Evolutionary conservation across 2,329 filamentous ascomycete genomes (phyloP).

Genomic region (Tricladium varicosporioides): DNA sequence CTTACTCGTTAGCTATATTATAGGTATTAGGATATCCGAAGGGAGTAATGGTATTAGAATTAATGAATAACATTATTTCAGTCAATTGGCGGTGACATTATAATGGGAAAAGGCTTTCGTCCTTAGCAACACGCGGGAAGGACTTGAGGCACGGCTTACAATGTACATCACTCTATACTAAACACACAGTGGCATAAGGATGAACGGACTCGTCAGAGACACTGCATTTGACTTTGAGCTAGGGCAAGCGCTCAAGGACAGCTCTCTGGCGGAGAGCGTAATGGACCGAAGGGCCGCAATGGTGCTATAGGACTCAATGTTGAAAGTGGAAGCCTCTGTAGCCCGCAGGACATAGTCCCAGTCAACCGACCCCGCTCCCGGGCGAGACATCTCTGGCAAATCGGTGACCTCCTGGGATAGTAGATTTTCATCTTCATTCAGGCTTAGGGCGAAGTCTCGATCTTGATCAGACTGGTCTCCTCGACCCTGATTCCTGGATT

Average conservation of each 20-base stretch:
- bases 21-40: no score
- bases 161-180: slow-evolving; percentile 24
- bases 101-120: slow-evolving; percentile 26
- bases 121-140: slow-evolving; percentile 23
- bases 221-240: slow-evolving; percentile 25
- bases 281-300: slow-evolving; percentile 13
- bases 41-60: no score
- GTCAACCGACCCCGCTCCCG: slow-evolving; percentile 16
- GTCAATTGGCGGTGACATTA: slow-evolving; percentile 23
- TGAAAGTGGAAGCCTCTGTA: slow-evolving; percentile 21
- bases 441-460: slow-evolving; percentile 17
- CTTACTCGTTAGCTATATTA: no score
- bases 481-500: slow-evolving; percentile 18
- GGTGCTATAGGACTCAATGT: slow-evolving; percentile 14
- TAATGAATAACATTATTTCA: no score
- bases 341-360: slow-evolving; percentile 21
- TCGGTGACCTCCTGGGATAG: slow-evolving; percentile 9
- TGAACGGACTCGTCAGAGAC: slow-evolving; percentile 22
- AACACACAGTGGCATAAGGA: slow-evolving; percentile 22
- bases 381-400: slow-evolving; percentile 9
- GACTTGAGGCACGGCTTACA: slow-evolving; percentile 27
- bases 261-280: slow-evolving; percentile 14
- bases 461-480: slow-evolving; percentile 18
- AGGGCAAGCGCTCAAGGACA: slow-evolving; percentile 23
- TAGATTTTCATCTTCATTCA: slow-evolving; percentile 19